Evolutionary conservation across 495 filamentous ascomycete species (phyloP), one percentile per base, ranked within the genome.

Genomic region (Xylaria scruposa): DNA sequence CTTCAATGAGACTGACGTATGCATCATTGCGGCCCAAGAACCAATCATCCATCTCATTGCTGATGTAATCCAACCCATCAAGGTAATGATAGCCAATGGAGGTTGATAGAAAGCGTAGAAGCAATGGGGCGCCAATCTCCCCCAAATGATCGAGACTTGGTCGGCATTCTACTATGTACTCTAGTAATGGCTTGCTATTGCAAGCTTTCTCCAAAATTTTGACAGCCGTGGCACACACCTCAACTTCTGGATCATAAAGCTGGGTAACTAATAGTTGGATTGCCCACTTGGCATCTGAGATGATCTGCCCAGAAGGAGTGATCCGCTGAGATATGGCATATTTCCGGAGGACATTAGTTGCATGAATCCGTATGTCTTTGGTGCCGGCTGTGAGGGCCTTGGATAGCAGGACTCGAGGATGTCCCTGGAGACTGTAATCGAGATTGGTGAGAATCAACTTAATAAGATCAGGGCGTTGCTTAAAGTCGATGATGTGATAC

Each of bases 21-120:
- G 89, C 90, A 80, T 98, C 95, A 77, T 99, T 99, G 38, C 96
- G 90, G 44, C 97, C 96, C 62, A 91, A 88, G 78, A 98, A 99
- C 96, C 96, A 99, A 80, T 98, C 96, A 77, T 99, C 96, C 96
- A 99, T 99, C 78, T 98, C 97, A 75, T 96, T 94, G 51, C 94
- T 96, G 78, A 99, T 99, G 75, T 99, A 99, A 80, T 99, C 96
- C 21, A 99, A 86, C 9, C 94, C 96, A 80, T 99, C 94, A 4
- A 99, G 85, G 80, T 99, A 99, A 81, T 98, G 95, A 74, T 99
- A 99, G 6, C 96, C 96, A 42, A 98, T 93, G 0, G 93, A 97
- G 0, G 97, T 98, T 3, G 94, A 97, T 65, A 99, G 80, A 78
- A 99, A 99, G 70, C 96, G 91, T 70, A 99, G 85, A 24, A 99